A percentile compares a stretch with the other conserved stretches of the same genome.
phyloP scores from a whole-genome alignment of 2,329 filamentous ascomycete genomes.

The Pyrenophora tritici-repentis region DNA sequence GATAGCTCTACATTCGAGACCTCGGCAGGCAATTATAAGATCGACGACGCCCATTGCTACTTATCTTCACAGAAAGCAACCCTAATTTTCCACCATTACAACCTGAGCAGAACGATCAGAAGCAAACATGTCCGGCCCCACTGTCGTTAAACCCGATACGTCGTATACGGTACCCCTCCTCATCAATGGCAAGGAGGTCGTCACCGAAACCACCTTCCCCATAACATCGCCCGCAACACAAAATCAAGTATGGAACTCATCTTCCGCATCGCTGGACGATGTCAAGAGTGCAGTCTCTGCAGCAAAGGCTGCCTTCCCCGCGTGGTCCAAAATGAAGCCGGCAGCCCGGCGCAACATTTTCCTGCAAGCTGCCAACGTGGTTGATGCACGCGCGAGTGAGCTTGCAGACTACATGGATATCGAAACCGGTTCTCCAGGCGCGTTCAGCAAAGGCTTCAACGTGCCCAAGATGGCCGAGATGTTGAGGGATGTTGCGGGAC shows the following conservation, averaged over 20 bases:
- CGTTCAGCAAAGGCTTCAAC: constrained; percentile 48
- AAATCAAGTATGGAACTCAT: constrained; percentile 60
- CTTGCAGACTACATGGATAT: constrained; percentile 63
- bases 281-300: constrained; percentile 62
- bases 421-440: constrained; percentile 59
- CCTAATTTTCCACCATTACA: background rate
- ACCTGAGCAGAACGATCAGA: background rate
- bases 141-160: constrained; percentile 16
- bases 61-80: background rate
- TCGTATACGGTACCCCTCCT: constrained; percentile 52
- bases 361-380: constrained; percentile 68
- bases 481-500: constrained; percentile 59
- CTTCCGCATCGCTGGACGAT: constrained; percentile 61
- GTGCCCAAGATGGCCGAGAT: constrained; percentile 49
- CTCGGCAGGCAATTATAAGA: background rate
- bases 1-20: background rate
- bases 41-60: background rate
- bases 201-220: constrained; percentile 56
- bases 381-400: constrained; percentile 65
- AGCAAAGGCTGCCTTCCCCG: constrained; percentile 69
- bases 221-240: constrained; percentile 62
- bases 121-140: constrained; percentile 11
- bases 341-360: constrained; percentile 70
- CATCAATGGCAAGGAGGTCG: constrained; percentile 56
- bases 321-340: constrained; percentile 69